Base-by-base conservation (phyloP, 2,329 filamentous ascomycete species). In the Clonostachys solani region DNA sequence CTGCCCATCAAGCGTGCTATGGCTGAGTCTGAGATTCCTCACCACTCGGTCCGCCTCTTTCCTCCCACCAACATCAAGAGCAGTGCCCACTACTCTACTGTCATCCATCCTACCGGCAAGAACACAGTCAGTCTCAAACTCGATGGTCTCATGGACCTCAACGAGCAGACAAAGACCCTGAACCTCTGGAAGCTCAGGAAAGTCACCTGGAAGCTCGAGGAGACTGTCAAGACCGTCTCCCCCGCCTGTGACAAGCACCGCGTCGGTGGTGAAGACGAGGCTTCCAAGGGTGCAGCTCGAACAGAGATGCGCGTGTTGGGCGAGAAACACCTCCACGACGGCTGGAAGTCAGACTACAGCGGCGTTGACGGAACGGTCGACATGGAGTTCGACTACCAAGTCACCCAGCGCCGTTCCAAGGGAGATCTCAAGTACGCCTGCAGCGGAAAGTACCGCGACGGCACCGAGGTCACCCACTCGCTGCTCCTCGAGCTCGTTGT, bases 401-500 rank as follows among this genome's bases (percentile, higher is more conserved):
- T 62, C 54, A 61, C 60, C 56, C 38, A 47, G 35, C 40, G 43
- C 35, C 43, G 43, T 37, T 37, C 38, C 15, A 78, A 77, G 33
- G 70, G 74, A 33, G 70, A 77, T 18, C 56, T 62, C 51, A 82
- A 85, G 61, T 86, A 87, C 36, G 79, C 86, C 19, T 95, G 91
- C 72, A 89, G 95, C 61, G 77, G 88, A 61, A 86, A 87, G 57
- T 81, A 86, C 47, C 71, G 78, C 44, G 84, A 86, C 58, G 90
- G 90, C 46, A 83, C 90, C 55, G 83, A 87, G 58, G 83, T 96
- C 49, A 83, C 83, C 45, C 92, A 99, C 73, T 84, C 86, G 60
- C 80, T 99, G 41, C 82, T 96, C 59, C 80, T 97, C 48, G 92
- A 99, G 70, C 83, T 97, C 73, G 91, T 97, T 44, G 91, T 99